phyloP scores from a whole-genome alignment of 2,329 filamentous ascomycete species.

The Aureobasidium sp. region DNA sequence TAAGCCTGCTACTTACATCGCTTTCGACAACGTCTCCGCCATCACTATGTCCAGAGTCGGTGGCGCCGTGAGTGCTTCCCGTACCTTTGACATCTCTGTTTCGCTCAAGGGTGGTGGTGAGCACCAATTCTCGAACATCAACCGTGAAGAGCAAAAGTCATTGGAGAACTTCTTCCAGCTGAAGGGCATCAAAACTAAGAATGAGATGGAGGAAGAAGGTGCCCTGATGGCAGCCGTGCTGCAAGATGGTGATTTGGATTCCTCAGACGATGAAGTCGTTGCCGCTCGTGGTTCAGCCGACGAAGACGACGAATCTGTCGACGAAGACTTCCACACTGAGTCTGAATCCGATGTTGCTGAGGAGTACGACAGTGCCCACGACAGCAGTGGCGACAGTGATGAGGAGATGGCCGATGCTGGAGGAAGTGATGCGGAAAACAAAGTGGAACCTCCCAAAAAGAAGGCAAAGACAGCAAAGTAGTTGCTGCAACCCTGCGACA shows the following conservation, averaged over 20 bases:
- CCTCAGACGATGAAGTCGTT: conserved; percentile 67
- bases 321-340: conserved; percentile 91
- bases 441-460: conserved; percentile 56
- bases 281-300: conserved; percentile 84
- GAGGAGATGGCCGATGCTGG: conserved; percentile 58
- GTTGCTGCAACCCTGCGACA: background rate
- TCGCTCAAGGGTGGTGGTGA: conserved; percentile 83
- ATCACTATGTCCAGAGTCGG: conserved; percentile 95
- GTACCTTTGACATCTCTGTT: conserved; percentile 95
- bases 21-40: conserved; percentile 83
- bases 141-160: conserved; percentile 91
- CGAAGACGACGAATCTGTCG: conserved; percentile 89
- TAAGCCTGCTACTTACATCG: conserved; percentile 94
- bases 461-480: conserved; percentile 45
- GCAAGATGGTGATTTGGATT: conserved; percentile 68
- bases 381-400: conserved; percentile 68
- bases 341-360: conserved; percentile 94
- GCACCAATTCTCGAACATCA: conserved; percentile 98
- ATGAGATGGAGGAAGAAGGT: conserved; percentile 90
- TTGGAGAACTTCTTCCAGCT: conserved; percentile 97
- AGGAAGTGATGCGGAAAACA: conserved; percentile 41
- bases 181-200: conserved; percentile 92
- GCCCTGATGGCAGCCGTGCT: conserved; percentile 68
- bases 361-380: conserved; percentile 86
- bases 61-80: conserved; percentile 83